Base-by-base conservation (phyloP, 495 filamentous ascomycete genomes). In the Viridothelium virens region DNA sequence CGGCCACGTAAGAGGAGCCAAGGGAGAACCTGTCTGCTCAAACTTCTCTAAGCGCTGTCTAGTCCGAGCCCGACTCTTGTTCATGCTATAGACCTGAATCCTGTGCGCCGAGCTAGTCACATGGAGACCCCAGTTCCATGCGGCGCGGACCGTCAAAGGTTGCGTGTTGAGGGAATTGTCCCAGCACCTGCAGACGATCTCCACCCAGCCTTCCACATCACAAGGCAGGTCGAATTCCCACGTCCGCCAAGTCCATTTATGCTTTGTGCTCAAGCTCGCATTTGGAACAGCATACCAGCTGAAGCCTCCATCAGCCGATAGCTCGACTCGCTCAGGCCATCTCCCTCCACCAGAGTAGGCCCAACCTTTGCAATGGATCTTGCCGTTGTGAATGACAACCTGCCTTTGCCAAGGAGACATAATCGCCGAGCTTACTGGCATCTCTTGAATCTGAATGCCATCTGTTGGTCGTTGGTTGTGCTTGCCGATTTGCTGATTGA, bases 381-480 rank as follows among this genome's bases (percentile, higher is more conserved):
- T 77, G 5, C 84, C 84, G 44, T 82, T 77, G 68, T 86, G 85
- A 0, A 83, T 70, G 61, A 86, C 74, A 34, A 82, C 78, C 31
- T 73, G 68, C n/a, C 62, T 66, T 10, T 63, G 36, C 64, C 44
- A 65, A 0, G 84, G 85, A 4, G 75, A 70, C 77, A 86, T 86
- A 65, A 86, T 86, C 0, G 85, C 85, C 25, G 79, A 82, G 36
- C 77, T 79, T 2, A 87, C 84, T 0, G 85, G 85, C 85, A 86
- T 86, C 12, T 86, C 85, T 69, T 86, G 84, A 67, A 87, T 87
- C 48, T 79, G 79, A 62, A 86, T 81, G 5, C 84, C 84, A 37
- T 66, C 39, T 14, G 44, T 66, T 14, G 59, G 48, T 37, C 16
- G 36, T 18, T 64, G 61, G 66, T 87, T 87, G 66, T 86, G 84